A percentile compares a stretch with the other conserved stretches of the same genome.
Evolutionary conservation across 2,329 filamentous ascomycete genomes (phyloP).

Genomic region (Beauveria sp.): DNA sequence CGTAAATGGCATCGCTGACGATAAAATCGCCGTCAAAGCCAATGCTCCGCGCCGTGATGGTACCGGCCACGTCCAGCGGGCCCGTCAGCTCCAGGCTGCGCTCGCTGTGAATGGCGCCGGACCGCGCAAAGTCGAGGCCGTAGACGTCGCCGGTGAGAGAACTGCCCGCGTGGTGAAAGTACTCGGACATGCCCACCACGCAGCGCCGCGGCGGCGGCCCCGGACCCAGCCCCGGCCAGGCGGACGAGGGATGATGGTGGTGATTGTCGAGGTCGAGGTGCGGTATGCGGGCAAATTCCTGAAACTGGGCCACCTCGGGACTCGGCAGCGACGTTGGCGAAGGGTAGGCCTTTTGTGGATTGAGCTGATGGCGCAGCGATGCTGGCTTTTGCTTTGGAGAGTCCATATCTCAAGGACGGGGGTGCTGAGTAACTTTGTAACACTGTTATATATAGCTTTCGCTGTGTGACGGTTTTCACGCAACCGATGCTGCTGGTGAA

Average conservation of each 20-base stretch:
- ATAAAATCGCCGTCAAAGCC: constrained; percentile 36
- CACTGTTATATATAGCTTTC: background rate
- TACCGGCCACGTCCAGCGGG: constrained; percentile 39
- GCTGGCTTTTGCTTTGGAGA: background rate
- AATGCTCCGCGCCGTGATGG: constrained; percentile 38
- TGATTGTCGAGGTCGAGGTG: background rate
- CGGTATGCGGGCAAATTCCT: constrained; percentile 1
- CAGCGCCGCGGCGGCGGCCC: background rate
- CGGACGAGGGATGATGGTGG: background rate
- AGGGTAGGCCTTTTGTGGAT: background rate
- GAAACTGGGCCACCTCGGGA: background rate
- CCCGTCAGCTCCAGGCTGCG: constrained; percentile 32
- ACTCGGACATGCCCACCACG: background rate
- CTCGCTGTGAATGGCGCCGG: constrained; percentile 35
- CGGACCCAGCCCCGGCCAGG: background rate
- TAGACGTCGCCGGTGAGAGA: constrained; percentile 18
- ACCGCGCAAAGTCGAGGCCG: constrained; percentile 21
- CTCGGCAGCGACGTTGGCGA: constrained; percentile 1
- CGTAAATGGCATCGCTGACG: constrained; percentile 37
- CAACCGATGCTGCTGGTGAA: background rate
- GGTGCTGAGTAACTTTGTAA: background rate
- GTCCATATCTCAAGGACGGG: background rate
- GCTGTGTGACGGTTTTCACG: background rate
- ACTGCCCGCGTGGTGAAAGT: constrained; percentile 13
- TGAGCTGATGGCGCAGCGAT: background rate